A percentile compares a stretch with the other conserved stretches of the same genome.
Conservation (phyloP, 2,329 filamentous ascomycete genomes). For the Cordyceps cicadae region DNA sequence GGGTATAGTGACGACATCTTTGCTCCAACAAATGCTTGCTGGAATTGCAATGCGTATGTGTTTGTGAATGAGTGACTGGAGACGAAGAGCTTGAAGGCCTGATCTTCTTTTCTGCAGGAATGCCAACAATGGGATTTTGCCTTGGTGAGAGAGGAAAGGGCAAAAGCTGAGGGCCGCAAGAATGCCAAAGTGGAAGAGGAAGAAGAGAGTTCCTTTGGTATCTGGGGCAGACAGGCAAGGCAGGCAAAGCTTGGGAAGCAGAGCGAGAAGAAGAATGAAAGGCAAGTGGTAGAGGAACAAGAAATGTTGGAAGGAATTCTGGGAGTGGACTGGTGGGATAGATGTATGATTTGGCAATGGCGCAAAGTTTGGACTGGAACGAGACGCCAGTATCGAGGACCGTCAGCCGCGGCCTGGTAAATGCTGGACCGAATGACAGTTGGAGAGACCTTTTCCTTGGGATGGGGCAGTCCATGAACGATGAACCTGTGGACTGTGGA, state of each 20-base stretch:
- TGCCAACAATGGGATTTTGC: conserved; percentile 9
- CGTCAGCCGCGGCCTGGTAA: conserved; percentile 27
- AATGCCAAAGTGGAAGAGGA: conserved; percentile 6
- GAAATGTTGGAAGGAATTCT: conserved; percentile 38
- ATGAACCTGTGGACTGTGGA: conserved; percentile 11
- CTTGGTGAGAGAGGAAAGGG: conserved; percentile 2
- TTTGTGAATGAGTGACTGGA: neutral
- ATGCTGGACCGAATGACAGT: conserved; percentile 26
- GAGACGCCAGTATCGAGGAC: conserved; percentile 23
- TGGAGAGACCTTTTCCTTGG: neutral
- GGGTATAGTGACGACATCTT: conserved; percentile 32
- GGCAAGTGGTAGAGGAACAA: conserved; percentile 28
- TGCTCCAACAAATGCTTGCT: neutral
- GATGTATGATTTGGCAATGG: conserved; percentile 30
- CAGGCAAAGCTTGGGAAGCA: neutral
- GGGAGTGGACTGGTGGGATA: conserved; percentile 36
- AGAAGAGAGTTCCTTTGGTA: neutral
- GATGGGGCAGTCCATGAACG: conserved; percentile 22
- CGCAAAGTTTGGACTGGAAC: conserved; percentile 30
- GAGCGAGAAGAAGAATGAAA: conserved; percentile 17
- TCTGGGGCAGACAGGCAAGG: neutral
- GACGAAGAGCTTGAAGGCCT: neutral
- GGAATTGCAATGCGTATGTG: conserved; percentile 15
- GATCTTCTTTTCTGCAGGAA: conserved; percentile 8
- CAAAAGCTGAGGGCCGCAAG: conserved; percentile 1